These are phyloP conservation scores for Elsinoe batatas DNA, from an alignment of 2,329 filamentous ascomycete genomes.

Conservation along the genomic window DNA sequence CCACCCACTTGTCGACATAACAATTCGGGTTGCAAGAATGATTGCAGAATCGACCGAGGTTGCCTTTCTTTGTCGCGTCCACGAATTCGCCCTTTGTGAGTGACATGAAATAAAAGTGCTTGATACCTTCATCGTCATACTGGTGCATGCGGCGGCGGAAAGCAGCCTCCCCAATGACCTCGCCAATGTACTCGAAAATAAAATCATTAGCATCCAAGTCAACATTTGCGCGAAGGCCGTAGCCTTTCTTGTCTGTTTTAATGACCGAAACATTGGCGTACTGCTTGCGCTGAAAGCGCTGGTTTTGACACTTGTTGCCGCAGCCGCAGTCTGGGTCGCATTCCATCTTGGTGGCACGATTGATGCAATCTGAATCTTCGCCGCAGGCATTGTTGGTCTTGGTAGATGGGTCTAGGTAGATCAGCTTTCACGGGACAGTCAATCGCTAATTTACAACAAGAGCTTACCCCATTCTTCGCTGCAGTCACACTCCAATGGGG, in stretches of 20 bases:
- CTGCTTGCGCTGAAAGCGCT: constrained; percentile 82
- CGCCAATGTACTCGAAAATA: constrained; percentile 96
- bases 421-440: constrained; percentile 21
- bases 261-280: constrained; percentile 91
- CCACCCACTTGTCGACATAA: constrained; percentile 99
- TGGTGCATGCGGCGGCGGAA: constrained; percentile 85
- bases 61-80: constrained; percentile 93
- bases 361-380: constrained; percentile 96
- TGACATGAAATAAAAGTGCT: constrained; percentile 99
- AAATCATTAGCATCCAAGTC: constrained; percentile 77
- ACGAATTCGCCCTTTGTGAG: constrained; percentile 94
- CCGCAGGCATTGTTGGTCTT: constrained; percentile 73
- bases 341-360: constrained; percentile 95
- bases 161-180: constrained; percentile 87
- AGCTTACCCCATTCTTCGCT: constrained; percentile 84
- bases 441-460: constrained; percentile 12
- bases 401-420: constrained; percentile 37
- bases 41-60: constrained; percentile 94
- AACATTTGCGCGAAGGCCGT: constrained; percentile 72
- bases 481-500: constrained; percentile 93
- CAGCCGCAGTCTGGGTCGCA: constrained; percentile 83
- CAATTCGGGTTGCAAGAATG: constrained; percentile 98
- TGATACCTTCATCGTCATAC: constrained; percentile 93
- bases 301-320: constrained; percentile 80
- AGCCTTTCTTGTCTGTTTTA: constrained; percentile 97